Evolutionary conservation across 2,329 filamentous ascomycete genomes (phyloP).

Genomic region (Xylaria sp.): DNA sequence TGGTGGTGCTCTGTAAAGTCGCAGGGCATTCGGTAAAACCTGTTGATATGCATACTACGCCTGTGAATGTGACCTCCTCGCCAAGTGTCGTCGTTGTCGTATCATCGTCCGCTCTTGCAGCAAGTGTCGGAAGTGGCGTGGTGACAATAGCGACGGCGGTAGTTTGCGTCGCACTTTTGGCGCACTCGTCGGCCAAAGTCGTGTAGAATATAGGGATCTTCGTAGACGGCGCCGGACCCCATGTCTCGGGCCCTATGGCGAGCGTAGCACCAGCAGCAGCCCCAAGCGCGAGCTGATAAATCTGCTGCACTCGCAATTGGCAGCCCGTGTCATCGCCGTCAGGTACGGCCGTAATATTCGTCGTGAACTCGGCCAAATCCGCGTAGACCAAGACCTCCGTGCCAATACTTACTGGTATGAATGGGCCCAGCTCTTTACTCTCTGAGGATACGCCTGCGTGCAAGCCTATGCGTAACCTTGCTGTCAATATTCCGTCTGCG

Average conservation of each 20-base stretch:
- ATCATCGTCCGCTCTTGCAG: slow-evolving; percentile 17
- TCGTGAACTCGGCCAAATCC: slow-evolving; percentile 59
- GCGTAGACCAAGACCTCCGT: slow-evolving; percentile 56
- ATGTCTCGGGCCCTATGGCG: slow-evolving; percentile 49
- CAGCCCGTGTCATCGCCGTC: slow-evolving; percentile 47
- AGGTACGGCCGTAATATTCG: slow-evolving; percentile 53
- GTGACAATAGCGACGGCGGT: slow-evolving; percentile 22
- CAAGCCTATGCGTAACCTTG: slow-evolving; percentile 53
- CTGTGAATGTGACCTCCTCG: slow-evolving; percentile 50
- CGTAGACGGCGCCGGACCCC: slow-evolving; percentile 55
- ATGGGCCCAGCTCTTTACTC: slow-evolving; percentile 32
- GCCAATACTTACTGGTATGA: slow-evolving; percentile 46
- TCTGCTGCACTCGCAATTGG: slow-evolving; percentile 52
- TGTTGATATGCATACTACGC: slow-evolving; percentile 49
- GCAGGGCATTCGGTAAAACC: slow-evolving; percentile 56
- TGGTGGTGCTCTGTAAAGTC: slow-evolving; percentile 53
- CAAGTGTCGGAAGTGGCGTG: slow-evolving; percentile 31
- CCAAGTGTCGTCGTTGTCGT: slow-evolving; percentile 49
- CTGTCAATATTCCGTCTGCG: slow-evolving; percentile 50
- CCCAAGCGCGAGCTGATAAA: slow-evolving; percentile 58
- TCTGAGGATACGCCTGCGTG: slow-evolving; percentile 49
- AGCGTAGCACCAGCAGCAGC: slow-evolving; percentile 60
- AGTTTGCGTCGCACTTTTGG: slow-evolving; percentile 36
- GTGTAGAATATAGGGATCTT: slow-evolving; percentile 60
- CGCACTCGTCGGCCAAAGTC: slow-evolving; percentile 52